Percentiles rank a stretch among this genome's conserved stretches.
Conservation (phyloP, 768 basidiomycete genomes). For the Mycena vulgaris region DNA sequence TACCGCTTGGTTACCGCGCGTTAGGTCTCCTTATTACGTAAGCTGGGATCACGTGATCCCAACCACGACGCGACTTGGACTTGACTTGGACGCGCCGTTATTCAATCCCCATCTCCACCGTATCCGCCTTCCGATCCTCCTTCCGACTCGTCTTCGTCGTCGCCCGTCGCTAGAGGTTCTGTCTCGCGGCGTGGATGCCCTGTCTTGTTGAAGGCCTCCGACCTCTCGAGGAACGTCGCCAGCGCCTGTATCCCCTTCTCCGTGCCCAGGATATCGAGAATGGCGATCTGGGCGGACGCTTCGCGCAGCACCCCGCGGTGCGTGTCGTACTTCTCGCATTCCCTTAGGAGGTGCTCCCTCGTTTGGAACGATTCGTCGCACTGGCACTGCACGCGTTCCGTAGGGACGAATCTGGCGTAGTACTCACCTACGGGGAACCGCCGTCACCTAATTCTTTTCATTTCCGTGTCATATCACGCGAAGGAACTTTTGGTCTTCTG, state of each 20-base stretch:
- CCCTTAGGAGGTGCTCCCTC: slow-evolving; percentile 33
- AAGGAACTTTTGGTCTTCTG: too few species aligned
- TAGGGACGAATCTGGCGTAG: slow-evolving; percentile 28
- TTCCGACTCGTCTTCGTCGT: not conserved
- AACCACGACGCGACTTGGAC: too few species aligned
- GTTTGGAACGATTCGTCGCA: slow-evolving; percentile 37
- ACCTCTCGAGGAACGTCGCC: not conserved
- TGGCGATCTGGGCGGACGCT: not conserved
- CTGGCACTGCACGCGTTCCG: slow-evolving; percentile 32
- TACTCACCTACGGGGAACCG: too few species aligned
- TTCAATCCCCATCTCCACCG: not conserved
- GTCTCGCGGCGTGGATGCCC: not conserved
- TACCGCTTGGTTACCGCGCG: too few species aligned
- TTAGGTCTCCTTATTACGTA: too few species aligned
- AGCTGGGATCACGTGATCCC: too few species aligned
- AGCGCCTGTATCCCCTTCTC: not conserved
- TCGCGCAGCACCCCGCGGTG: not conserved
- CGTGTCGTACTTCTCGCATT: slow-evolving; percentile 14
- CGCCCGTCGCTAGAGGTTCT: not conserved
- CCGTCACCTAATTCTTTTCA: too few species aligned
- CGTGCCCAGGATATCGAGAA: not conserved
- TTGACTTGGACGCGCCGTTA: too few species aligned
- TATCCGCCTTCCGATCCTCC: not conserved
- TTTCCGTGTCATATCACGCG: too few species aligned
- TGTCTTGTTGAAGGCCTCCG: not conserved